phyloP scores from a whole-genome alignment of 768 basidiomycete species.

The Mycena pura region DNA sequence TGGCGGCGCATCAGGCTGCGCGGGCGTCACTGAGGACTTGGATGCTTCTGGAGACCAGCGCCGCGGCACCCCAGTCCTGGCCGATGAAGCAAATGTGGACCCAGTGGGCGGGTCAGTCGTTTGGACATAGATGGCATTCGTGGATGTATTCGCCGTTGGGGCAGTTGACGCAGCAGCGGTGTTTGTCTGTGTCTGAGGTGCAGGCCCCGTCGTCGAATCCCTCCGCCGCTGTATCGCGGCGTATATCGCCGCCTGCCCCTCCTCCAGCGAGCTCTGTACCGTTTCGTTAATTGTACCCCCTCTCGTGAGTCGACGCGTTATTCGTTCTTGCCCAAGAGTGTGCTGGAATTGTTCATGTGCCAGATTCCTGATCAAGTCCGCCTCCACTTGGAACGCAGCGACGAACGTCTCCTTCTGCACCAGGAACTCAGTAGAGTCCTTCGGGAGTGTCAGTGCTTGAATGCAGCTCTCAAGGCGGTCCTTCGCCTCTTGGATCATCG shows the following conservation, averaged over 20 bases:
- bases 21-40: neutral
- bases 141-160: too few relatives aligned
- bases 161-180: too few relatives aligned
- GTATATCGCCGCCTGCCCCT: conserved; percentile 15
- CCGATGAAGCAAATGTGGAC: neutral
- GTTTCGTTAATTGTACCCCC: neutral
- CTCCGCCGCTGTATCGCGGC: conserved; percentile 13
- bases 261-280: neutral
- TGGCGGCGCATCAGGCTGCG: neutral
- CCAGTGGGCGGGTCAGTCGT: neutral
- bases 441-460: neutral
- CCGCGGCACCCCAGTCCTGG: too few relatives aligned
- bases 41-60: conserved; percentile 3
- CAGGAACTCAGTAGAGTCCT: neutral
- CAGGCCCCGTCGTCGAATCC: conserved; percentile 3
- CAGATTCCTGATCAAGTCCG: neutral
- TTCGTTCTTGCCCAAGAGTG: neutral
- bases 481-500: conserved; percentile 67
- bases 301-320: neutral
- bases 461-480: conserved; percentile 56
- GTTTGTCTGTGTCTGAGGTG: too few relatives aligned
- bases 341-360: conserved; percentile 4
- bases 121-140: too few relatives aligned
- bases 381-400: neutral
- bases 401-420: neutral